phyloP scores from a whole-genome alignment of 2,329 filamentous ascomycete species.

The Penicillium sp. region DNA sequence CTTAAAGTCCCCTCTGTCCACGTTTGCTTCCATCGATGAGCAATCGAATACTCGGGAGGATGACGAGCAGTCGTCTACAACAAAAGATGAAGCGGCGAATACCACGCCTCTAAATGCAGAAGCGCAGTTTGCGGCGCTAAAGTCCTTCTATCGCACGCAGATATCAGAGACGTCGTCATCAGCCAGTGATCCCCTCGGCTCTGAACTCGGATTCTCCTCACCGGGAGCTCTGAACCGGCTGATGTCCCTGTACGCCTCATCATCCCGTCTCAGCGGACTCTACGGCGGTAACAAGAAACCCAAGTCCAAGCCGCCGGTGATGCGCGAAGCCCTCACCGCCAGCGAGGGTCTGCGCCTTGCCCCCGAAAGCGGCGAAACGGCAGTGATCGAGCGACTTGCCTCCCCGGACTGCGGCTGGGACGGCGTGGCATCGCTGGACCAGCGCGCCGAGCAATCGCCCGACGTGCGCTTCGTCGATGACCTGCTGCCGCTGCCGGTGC shows the following conservation, averaged over 20 bases:
- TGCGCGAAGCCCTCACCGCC: slow-evolving; percentile 72
- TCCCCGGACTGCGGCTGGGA: slow-evolving; percentile 58
- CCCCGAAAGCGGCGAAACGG: slow-evolving; percentile 58
- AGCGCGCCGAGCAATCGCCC: slow-evolving; percentile 51
- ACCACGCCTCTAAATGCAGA: slow-evolving; percentile 56
- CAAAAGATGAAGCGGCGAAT: slow-evolving; percentile 36
- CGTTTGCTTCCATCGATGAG: slow-evolving; percentile 36
- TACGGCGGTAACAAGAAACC: slow-evolving; percentile 59
- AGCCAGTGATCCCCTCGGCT: slow-evolving; percentile 53
- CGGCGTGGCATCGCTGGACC: slow-evolving; percentile 56
- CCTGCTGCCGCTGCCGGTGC: slow-evolving; percentile 74
- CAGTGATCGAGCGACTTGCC: slow-evolving; percentile 59
- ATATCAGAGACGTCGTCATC: slow-evolving; percentile 61
- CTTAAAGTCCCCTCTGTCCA: slow-evolving; percentile 40
- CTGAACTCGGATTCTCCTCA: slow-evolving; percentile 58
- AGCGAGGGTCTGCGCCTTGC: slow-evolving; percentile 69
- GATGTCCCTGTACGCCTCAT: slow-evolving; percentile 78
- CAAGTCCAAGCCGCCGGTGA: slow-evolving; percentile 65
- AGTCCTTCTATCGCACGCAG: slow-evolving; percentile 78
- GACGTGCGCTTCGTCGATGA: slow-evolving; percentile 65
- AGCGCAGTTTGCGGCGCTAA: slow-evolving; percentile 70
- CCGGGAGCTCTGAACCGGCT: slow-evolving; percentile 81
- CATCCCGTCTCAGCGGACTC: slow-evolving; percentile 54
- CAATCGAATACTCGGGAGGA: slow-evolving; percentile 26
- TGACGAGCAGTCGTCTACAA: slow-evolving; percentile 30